These are phyloP conservation scores for Sambucus nigra DNA, from an alignment of 129 eudicot genomes.

Conservation along the genomic window DNA sequence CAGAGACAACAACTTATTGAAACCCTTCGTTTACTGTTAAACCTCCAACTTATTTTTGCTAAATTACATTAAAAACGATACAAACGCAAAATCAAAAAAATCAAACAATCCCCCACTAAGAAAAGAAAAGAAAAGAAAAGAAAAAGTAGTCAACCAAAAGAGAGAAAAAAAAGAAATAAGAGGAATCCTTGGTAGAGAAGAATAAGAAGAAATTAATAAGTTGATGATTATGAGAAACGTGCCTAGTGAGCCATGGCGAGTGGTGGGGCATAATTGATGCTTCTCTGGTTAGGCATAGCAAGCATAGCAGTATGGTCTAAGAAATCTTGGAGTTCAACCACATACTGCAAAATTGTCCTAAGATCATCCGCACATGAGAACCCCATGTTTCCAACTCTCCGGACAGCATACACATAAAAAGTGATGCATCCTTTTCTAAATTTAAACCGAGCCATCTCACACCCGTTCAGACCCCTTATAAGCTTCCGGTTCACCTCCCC, in stretches of 20 bases:
- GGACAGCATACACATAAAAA: conserved; percentile 77
- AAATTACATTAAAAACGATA: too few relatives aligned
- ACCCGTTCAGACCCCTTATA: conserved; percentile 49
- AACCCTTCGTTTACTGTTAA: neutral
- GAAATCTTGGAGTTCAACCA: conserved; percentile 81
- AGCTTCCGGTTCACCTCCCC: conserved; percentile 82
- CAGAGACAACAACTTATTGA: neutral
- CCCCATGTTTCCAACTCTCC: conserved; percentile 46
- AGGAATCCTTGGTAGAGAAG: too few relatives aligned
- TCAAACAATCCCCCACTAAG: conserved; percentile 9
- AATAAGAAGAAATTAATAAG: too few relatives aligned
- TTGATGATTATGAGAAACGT: conserved; percentile 11
- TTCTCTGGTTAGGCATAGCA: conserved; percentile 83
- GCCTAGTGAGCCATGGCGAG: conserved; percentile 70
- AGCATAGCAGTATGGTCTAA: conserved; percentile 97
- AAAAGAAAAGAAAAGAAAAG: neutral
- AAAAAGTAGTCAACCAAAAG: neutral
- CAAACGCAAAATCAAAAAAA: neutral
- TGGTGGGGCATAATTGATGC: conserved; percentile 48
- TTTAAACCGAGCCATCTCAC: conserved; percentile 87
- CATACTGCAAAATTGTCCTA: conserved; percentile 52
- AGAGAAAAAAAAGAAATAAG: neutral
- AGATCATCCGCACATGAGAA: conserved; percentile 73
- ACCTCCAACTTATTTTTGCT: neutral
- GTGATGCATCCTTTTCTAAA: conserved; percentile 93